These are phyloP conservation scores for Colletotrichum australisinense DNA, from an alignment of 2,329 filamentous ascomycete species.

Conservation along the genomic window DNA sequence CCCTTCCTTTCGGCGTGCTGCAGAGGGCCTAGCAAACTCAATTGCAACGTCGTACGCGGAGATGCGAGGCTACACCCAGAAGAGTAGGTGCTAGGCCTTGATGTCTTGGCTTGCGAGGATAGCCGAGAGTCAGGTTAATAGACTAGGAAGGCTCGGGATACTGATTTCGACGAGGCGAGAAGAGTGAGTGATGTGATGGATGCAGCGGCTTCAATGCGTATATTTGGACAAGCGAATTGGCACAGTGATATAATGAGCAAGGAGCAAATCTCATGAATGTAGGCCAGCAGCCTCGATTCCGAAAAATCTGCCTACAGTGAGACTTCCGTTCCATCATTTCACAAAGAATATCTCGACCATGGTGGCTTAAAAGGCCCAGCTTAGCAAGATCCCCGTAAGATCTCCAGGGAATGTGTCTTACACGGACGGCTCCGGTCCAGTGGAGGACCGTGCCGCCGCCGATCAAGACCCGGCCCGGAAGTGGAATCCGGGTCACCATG, in stretches of 20 bases:
- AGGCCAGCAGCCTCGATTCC: too few relatives aligned
- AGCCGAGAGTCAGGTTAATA: neutral
- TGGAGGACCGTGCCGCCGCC: too few relatives aligned
- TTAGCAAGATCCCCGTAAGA: neutral
- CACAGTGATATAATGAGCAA: neutral
- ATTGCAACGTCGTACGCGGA: constrained; percentile 16
- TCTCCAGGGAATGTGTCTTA: neutral
- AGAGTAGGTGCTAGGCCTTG: constrained; percentile 24
- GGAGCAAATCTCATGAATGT: too few relatives aligned
- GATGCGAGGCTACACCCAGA: constrained; percentile 26
- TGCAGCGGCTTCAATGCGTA: neutral
- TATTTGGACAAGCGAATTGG: neutral
- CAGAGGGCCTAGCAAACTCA: neutral
- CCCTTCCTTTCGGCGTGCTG: neutral
- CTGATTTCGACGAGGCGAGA: neutral
- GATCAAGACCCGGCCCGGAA: neutral
- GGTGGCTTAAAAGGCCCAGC: too few relatives aligned
- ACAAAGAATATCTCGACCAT: too few relatives aligned
- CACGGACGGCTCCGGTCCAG: neutral
- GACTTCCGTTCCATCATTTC: too few relatives aligned
- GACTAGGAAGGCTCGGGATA: neutral
- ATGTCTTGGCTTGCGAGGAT: constrained; percentile 12
- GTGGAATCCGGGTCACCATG: neutral
- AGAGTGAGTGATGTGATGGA: neutral
- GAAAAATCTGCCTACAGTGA: too few relatives aligned